Evolutionary conservation across 2,329 filamentous ascomycete species (phyloP), one percentile per base, ranked within the genome.

Genomic region (Claviceps quebecensis): DNA sequence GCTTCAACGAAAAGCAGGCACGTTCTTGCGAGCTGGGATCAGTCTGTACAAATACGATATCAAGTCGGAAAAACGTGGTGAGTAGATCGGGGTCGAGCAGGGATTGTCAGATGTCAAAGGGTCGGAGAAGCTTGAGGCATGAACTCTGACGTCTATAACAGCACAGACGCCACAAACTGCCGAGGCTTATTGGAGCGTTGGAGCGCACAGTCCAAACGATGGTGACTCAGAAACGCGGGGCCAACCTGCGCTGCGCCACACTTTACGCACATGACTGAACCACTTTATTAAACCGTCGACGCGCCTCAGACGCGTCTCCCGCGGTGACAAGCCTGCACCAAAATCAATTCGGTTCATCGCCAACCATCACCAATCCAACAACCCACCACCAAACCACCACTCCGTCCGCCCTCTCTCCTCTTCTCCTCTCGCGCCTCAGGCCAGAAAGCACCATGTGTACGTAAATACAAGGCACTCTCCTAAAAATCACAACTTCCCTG

Each of bases 371-470:
- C 37, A 37, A 48, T 45, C 51, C 51, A 44, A 47, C 45, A 48
- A 29, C 36, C 40, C 53, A 63, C 49, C 58, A 69, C 2, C 19
- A 41, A 47, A 17, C 29, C 49, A 44, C 6, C 23, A n/a, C 8
- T 43, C 37, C 7, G 17, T 16, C 5, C 29, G 22, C n/a, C 16
- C 4, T 23, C n/a, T 47, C 36, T 6, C 13, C 26, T 8, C n/a
- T 9, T 19, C 29, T 14, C 4, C n/a, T 14, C 22, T 34, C 38
- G 9, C 47, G 11, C 9, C 22, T 34, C 23, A 13, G 29, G 41
- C 7, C 22, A 23, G 19, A 5, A 41, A 38, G 14, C 8, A 19
- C 26, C 13, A 52, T 48, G 46, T 48, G 46, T 48, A 48, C 46
- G 38, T 43, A 5, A 34, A 11, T 6, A 1, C n/a, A 29, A n/a